Percentiles rank a stretch among this genome's conserved stretches.
phyloP scores from a whole-genome alignment of 495 filamentous ascomycete genomes.

The Neurospora sp. region DNA sequence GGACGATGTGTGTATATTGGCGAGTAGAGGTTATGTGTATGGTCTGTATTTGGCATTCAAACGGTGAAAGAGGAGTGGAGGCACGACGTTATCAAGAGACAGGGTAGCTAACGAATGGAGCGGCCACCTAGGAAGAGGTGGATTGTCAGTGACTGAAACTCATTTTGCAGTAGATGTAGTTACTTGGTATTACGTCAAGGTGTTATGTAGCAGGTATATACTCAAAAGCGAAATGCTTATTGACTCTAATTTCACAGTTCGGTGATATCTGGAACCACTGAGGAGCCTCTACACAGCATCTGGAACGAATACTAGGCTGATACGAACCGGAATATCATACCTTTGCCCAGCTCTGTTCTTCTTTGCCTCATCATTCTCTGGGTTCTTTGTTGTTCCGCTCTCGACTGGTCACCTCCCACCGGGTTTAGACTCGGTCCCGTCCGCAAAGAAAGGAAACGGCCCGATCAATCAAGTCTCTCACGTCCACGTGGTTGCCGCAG shows the following conservation, averaged over 20 bases:
- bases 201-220: neutral
- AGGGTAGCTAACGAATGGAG: neutral
- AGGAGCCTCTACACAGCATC: neutral
- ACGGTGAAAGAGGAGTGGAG: neutral
- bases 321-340: neutral
- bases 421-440: neutral
- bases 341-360: neutral
- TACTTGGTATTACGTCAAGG: neutral
- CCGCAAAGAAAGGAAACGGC: neutral
- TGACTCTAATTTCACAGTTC: neutral
- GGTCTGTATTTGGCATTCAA: neutral
- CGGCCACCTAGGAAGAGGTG: neutral
- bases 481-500: neutral
- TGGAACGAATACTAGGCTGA: neutral
- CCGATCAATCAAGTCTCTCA: neutral
- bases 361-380: neutral
- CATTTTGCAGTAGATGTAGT: neutral
- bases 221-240: neutral
- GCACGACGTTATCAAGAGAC: neutral
- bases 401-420: neutral
- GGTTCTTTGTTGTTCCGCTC: neutral
- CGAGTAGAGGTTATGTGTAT: neutral
- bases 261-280: neutral
- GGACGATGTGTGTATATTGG: neutral
- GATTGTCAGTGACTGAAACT: neutral